Evolutionary conservation across 164 flowering plant genomes (phyloP).

Genomic region (Cinnamomum chago): DNA sequence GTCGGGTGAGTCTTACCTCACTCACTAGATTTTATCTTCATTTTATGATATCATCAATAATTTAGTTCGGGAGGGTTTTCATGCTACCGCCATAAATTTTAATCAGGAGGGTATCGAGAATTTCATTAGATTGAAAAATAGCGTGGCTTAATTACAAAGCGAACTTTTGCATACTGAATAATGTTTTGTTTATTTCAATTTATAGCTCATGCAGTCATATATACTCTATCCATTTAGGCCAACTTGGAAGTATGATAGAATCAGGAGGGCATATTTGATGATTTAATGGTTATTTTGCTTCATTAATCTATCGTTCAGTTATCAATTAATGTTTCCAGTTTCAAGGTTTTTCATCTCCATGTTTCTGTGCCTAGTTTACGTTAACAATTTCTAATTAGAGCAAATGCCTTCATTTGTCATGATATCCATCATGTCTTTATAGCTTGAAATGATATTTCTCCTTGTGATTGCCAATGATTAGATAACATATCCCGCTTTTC

Average conservation of each 20-base stretch:
- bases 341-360: neutral
- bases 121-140: neutral
- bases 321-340: neutral
- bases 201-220: neutral
- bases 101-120: neutral
- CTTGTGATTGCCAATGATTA: neutral
- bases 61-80: neutral
- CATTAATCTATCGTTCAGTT: neutral
- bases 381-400: neutral
- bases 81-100: neutral
- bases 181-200: constrained; percentile 1
- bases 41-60: neutral
- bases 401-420: neutral
- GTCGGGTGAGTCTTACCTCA: constrained; percentile 54
- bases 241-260: neutral
- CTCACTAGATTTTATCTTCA: constrained; percentile 37
- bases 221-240: neutral
- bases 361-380: neutral
- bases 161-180: constrained; percentile 11
- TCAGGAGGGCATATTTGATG: neutral
- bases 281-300: neutral
- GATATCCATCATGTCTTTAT: neutral
- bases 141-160: constrained; percentile 9
- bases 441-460: neutral
- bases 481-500: too few species aligned